Evolutionary conservation across 495 filamentous ascomycete genomes (phyloP).

Genomic region (Neurospora tetraspora): DNA sequence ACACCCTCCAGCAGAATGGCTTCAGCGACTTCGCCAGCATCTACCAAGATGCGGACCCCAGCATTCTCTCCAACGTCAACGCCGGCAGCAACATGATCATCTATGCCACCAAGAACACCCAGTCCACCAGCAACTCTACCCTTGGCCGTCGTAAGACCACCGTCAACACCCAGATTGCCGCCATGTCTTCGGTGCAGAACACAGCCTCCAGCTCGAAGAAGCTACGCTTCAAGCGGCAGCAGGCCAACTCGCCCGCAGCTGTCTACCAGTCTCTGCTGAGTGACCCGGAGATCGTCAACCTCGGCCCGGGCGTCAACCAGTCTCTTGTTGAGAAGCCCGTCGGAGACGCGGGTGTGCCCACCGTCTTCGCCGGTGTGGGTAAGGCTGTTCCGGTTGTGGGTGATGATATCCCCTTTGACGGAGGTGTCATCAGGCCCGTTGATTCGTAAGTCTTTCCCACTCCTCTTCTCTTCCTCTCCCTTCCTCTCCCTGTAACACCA

Average conservation of each 20-base stretch:
- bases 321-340: neutral
- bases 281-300: neutral
- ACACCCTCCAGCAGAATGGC: neutral
- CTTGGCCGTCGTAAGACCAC: neutral
- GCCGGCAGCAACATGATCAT: neutral
- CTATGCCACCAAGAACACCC: neutral
- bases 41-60: neutral
- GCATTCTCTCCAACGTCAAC: neutral
- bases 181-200: neutral
- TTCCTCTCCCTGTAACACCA: neutral
- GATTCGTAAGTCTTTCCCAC: constrained; percentile 14
- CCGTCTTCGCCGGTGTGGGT: constrained; percentile 19
- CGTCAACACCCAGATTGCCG: too few species aligned
- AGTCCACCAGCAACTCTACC: neutral
- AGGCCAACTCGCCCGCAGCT: neutral
- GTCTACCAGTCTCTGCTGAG: neutral
- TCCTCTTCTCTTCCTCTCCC: neutral
- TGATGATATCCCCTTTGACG: constrained; percentile 20
- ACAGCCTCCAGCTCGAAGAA: neutral
- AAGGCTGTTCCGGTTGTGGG: constrained; percentile 22
- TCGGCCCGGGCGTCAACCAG: neutral
- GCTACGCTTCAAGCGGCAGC: neutral
- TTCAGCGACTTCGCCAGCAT: neutral
- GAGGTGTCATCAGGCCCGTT: constrained; percentile 23
- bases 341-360: constrained; percentile 1